Evolutionary conservation across 257 asterid genomes (phyloP).

Genomic region (Nicotiana noctiflora): DNA sequence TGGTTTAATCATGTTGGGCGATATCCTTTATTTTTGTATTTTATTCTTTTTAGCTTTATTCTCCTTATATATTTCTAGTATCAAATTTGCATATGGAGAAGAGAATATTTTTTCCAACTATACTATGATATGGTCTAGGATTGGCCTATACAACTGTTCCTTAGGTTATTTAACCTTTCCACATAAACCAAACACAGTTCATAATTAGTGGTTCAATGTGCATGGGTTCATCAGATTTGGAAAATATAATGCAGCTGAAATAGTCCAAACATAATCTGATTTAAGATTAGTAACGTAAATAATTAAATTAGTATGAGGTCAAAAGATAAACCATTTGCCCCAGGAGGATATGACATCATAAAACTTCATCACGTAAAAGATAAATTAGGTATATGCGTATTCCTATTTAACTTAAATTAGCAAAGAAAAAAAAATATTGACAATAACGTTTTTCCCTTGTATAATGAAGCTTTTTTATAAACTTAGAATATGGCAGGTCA

Average conservation of each 20-base stretch:
- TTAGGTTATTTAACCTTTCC: neutral
- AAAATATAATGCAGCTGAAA: neutral
- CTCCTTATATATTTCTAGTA: neutral
- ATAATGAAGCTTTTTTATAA: no score
- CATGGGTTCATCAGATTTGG: neutral
- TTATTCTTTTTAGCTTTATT: slow-evolving; percentile 7
- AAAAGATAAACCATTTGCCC: no score
- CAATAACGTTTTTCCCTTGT: neutral
- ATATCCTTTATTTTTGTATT: slow-evolving; percentile 4
- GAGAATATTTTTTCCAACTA: neutral
- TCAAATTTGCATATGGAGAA: neutral
- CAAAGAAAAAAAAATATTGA: no score
- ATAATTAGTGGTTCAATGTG: neutral
- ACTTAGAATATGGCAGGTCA: no score
- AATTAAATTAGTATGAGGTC: no score
- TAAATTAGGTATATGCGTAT: no score
- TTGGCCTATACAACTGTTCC: neutral
- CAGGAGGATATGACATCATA: no score
- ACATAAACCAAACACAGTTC: neutral
- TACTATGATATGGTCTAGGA: slow-evolving; percentile 2
- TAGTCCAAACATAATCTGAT: neutral
- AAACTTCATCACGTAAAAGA: no score
- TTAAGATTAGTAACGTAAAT: no score
- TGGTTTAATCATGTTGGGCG: slow-evolving; percentile 1
- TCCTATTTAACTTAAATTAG: no score